Conservation (phyloP, 1,139 yeast genomes). For the Magnusiomyces tetraspermus region DNA sequence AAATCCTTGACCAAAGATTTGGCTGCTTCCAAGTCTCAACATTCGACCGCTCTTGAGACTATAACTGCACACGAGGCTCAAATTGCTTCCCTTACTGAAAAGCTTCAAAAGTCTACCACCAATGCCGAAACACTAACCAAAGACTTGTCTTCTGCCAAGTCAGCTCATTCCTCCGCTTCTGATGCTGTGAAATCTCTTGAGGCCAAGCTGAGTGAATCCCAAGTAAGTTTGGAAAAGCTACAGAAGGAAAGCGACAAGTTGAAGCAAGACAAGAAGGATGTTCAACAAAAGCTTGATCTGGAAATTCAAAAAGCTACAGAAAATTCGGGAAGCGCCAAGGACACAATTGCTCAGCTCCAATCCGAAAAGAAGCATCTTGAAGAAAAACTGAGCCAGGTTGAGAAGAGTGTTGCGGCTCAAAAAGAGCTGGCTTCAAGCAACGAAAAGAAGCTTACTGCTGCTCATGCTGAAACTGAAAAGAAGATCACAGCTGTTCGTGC, state of each 20-base stretch:
- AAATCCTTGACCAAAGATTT: neutral
- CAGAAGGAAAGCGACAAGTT: conserved; percentile 9
- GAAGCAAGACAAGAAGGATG: neutral
- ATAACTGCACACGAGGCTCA: neutral
- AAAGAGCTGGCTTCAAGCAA: conserved; percentile 4
- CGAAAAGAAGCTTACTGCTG: neutral
- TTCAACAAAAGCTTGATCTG: neutral
- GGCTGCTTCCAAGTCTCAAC: neutral
- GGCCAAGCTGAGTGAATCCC: conserved; percentile 6
- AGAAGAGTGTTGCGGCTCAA: conserved; percentile 17
- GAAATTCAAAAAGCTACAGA: neutral
- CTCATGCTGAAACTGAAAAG: neutral
- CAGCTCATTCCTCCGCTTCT: conserved; percentile 2
- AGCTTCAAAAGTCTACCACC: neutral
- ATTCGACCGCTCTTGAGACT: neutral
- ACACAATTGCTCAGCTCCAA: neutral
- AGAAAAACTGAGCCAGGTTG: conserved; percentile 10
- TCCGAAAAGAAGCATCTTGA: conserved; percentile 9
- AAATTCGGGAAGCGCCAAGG: neutral
- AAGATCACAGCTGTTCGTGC: neutral
- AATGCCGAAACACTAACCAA: neutral
- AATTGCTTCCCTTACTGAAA: neutral
- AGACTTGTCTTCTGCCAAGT: conserved; percentile 8
- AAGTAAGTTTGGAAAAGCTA: conserved; percentile 7
- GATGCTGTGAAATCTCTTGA: conserved; percentile 2